Evolutionary conservation across 495 filamentous ascomycete genomes (phyloP).

Genomic region (Aspergillus sparsus): DNA sequence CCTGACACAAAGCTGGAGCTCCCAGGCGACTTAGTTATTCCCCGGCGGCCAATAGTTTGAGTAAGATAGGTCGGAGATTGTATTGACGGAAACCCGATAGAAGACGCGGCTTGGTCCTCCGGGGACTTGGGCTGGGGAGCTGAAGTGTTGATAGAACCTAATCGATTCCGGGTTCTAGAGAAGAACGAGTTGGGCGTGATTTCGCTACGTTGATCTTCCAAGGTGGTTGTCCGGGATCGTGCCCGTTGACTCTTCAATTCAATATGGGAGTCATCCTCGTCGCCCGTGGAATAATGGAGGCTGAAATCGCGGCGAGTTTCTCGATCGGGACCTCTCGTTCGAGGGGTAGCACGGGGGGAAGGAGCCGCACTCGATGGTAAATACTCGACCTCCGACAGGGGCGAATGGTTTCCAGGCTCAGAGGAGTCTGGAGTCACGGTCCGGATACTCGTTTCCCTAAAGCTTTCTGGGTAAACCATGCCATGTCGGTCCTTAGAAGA

Average conservation of each 20-base stretch:
- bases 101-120: conserved; percentile 34
- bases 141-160: conserved; percentile 48
- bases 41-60: conserved; percentile 40
- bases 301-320: conserved; percentile 34
- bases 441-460: conserved; percentile 49
- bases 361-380: conserved; percentile 39
- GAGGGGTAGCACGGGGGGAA: conserved; percentile 45
- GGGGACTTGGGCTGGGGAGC: conserved; percentile 37
- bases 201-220: conserved; percentile 51
- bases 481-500: conserved; percentile 55
- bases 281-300: conserved; percentile 33
- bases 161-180: conserved; percentile 39
- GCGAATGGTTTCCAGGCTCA: conserved; percentile 38
- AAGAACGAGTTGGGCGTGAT: conserved; percentile 39
- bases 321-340: conserved; percentile 36
- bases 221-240: conserved; percentile 51
- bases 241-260: conserved; percentile 43
- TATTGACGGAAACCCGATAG: conserved; percentile 56
- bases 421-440: conserved; percentile 52
- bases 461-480: conserved; percentile 55
- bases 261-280: conserved; percentile 37
- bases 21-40: conserved; percentile 46
- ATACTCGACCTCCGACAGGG: conserved; percentile 43
- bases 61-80: conserved; percentile 43
- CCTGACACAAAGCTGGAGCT: conserved; percentile 33